Conservation (phyloP, 2,329 filamentous ascomycete species). For the Ophiostoma montium region DNA sequence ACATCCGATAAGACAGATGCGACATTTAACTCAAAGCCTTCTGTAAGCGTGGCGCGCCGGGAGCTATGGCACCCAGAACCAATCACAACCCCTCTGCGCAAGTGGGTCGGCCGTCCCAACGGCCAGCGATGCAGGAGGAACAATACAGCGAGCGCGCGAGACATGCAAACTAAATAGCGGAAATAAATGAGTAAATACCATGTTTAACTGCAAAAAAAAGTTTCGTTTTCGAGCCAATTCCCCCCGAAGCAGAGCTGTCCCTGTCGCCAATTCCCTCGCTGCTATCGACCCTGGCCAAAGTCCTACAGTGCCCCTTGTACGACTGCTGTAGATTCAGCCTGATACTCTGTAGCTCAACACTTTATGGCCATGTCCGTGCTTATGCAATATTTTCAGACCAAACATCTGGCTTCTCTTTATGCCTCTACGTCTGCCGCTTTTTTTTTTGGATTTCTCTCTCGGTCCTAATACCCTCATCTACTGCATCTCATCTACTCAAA, state of each 20-base stretch:
- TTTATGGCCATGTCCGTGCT: no score
- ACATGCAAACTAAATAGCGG: not conserved
- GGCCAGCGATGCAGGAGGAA: conserved; percentile 5
- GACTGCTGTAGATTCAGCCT: no score
- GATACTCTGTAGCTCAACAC: no score
- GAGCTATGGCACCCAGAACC: not conserved
- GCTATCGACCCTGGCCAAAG: not conserved
- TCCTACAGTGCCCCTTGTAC: not conserved
- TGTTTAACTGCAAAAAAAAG: not conserved
- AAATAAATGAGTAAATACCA: conserved; percentile 1
- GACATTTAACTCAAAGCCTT: not conserved
- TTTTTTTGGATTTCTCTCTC: no score
- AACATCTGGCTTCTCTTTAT: no score
- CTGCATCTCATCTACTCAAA: no score
- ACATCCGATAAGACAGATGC: not conserved
- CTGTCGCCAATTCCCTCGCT: conserved; percentile 10
- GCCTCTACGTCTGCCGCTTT: no score
- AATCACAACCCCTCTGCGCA: not conserved
- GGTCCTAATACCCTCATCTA: no score
- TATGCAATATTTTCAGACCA: no score
- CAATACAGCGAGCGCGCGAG: conserved; percentile 7
- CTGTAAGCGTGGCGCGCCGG: not conserved
- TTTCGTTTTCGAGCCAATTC: conserved; percentile 11
- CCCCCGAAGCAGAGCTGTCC: conserved; percentile 9
- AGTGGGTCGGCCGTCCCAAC: conserved; percentile 2